Conservation (phyloP, 2,329 filamentous ascomycete genomes). For the Stemphylium vesicarium region DNA sequence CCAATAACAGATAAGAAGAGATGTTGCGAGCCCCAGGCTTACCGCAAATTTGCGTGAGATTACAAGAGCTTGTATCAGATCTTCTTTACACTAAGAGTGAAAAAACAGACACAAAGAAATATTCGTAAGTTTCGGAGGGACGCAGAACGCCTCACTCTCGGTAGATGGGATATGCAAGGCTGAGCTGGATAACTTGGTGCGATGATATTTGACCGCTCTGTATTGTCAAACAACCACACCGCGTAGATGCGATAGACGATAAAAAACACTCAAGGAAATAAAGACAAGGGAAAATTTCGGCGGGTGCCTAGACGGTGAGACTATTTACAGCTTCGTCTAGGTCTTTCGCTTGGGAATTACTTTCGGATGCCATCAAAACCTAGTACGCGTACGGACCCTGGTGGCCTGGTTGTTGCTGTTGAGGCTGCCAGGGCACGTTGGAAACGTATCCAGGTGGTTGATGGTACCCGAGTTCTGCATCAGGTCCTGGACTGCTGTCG, state of each 20-base stretch:
- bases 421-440: conserved; percentile 37
- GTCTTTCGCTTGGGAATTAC: background rate
- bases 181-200: background rate
- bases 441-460: conserved; percentile 29
- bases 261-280: background rate
- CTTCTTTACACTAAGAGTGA: background rate
- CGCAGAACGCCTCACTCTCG: background rate
- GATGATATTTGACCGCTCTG: conserved; percentile 1
- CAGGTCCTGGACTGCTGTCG: conserved; percentile 36
- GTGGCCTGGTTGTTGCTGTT: conserved; percentile 27
- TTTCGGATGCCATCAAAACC: background rate
- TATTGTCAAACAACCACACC: conserved; percentile 1
- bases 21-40: conserved; percentile 14
- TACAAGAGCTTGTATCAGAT: conserved; percentile 18
- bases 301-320: background rate
- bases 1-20: conserved; percentile 8
- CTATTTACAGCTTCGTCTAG: background rate
- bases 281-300: conserved; percentile 11
- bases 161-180: background rate
- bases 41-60: conserved; percentile 11
- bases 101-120: conserved; percentile 2
- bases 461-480: conserved; percentile 34
- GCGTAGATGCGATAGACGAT: background rate
- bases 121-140: background rate
- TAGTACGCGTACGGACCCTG: conserved; percentile 37